Percentiles rank a stretch among this genome's conserved stretches.
These are phyloP conservation scores for Penicillium expansum DNA, from an alignment of 2,329 filamentous ascomycete genomes.

Conservation along the genomic window DNA sequence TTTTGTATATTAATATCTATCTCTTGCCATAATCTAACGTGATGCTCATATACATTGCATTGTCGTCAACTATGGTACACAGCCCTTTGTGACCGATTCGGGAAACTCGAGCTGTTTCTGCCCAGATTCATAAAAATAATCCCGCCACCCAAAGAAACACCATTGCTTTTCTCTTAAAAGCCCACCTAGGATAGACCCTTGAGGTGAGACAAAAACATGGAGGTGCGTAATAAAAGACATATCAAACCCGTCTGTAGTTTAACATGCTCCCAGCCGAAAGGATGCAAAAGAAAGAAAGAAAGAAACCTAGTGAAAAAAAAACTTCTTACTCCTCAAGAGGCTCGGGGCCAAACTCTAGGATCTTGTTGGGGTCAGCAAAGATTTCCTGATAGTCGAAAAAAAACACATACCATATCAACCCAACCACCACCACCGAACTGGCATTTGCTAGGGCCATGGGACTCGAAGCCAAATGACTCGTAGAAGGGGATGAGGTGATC, in stretches of 20 bases:
- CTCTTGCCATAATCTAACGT: not conserved
- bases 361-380: slow-evolving; percentile 22
- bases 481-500: slow-evolving; percentile 74
- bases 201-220: slow-evolving; percentile 17
- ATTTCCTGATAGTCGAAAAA: not conserved
- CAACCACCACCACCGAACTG: slow-evolving; percentile 76
- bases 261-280: slow-evolving; percentile 20
- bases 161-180: slow-evolving; percentile 33
- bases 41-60: slow-evolving; percentile 21
- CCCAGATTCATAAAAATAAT: slow-evolving; percentile 16
- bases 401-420: slow-evolving; percentile 68
- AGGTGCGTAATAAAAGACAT: slow-evolving; percentile 18
- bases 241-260: slow-evolving; percentile 11
- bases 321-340: slow-evolving; percentile 12
- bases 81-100: slow-evolving; percentile 13
- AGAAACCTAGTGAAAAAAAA: not conserved
- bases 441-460: slow-evolving; percentile 65
- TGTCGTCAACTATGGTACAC: slow-evolving; percentile 25
- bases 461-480: slow-evolving; percentile 68
- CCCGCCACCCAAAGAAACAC: slow-evolving; percentile 32
- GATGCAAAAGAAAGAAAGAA: slow-evolving; percentile 10
- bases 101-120: slow-evolving; percentile 13
- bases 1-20: not conserved
- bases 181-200: slow-evolving; percentile 19
- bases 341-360: slow-evolving; percentile 30